phyloP scores from a whole-genome alignment of 306 rosid genomes.

The Prunus padus region DNA sequence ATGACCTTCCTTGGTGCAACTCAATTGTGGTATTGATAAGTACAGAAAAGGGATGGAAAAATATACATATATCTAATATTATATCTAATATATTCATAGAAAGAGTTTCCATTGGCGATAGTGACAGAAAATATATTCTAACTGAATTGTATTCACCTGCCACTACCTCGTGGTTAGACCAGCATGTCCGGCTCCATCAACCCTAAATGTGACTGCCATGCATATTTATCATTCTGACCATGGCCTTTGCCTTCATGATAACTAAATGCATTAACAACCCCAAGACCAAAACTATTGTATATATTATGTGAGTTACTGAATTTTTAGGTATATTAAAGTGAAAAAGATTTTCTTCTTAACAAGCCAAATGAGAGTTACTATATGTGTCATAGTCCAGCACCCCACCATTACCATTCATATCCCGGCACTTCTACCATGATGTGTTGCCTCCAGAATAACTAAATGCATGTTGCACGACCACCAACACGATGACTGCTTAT shows the following conservation, averaged over 20 bases:
- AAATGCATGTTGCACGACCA: not conserved
- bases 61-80: too few relatives aligned
- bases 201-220: not conserved
- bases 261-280: constrained; percentile 1
- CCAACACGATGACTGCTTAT: not conserved
- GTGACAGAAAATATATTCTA: too few relatives aligned
- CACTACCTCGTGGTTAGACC: not conserved
- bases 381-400: not conserved
- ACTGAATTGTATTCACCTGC: not conserved
- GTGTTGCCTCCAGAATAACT: not conserved
- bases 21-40: not conserved
- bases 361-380: not conserved
- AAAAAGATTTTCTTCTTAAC: not conserved
- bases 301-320: too few relatives aligned
- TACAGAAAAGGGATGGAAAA: not conserved
- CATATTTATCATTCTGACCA: not conserved
- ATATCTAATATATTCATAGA: too few relatives aligned
- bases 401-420: not conserved
- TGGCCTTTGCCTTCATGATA: not conserved
- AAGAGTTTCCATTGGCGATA: too few relatives aligned
- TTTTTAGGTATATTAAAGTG: too few relatives aligned
- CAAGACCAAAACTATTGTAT: not conserved
- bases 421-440: not conserved
- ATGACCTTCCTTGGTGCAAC: not conserved
- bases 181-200: not conserved